Evolutionary conservation across 2,329 filamentous ascomycete genomes (phyloP).

Genomic region (Helotiales sp.): DNA sequence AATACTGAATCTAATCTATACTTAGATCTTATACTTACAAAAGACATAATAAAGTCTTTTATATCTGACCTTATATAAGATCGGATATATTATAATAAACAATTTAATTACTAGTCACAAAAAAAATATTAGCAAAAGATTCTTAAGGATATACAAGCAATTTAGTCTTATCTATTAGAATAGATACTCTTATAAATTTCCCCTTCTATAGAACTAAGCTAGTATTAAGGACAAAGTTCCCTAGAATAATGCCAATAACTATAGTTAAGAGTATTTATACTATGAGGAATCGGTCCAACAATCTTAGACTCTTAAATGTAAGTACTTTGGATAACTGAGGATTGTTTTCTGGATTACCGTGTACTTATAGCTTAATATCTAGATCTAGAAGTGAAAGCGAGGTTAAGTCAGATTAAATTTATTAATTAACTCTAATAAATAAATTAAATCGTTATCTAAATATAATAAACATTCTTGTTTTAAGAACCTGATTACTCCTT

Average conservation of each 20-base stretch:
- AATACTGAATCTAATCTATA: slow-evolving; percentile 78
- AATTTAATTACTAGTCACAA: slow-evolving; percentile 71
- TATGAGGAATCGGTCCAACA: slow-evolving; percentile 56
- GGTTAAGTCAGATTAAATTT: no score
- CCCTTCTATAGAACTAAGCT: slow-evolving; percentile 62
- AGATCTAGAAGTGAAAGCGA: background rate
- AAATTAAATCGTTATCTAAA: no score
- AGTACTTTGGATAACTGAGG: no score
- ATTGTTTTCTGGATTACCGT: background rate
- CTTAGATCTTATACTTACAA: slow-evolving; percentile 67
- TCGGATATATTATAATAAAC: slow-evolving; percentile 93
- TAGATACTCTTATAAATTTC: slow-evolving; percentile 64
- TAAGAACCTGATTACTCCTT: no score
- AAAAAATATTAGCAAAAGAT: no score
- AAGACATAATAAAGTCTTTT: slow-evolving; percentile 75
- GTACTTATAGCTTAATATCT: background rate
- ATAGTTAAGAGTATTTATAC: slow-evolving; percentile 71
- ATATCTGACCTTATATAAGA: slow-evolving; percentile 83
- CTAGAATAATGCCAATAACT: slow-evolving; percentile 65
- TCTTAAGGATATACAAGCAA: no score
- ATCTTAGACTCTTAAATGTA: slow-evolving; percentile 46
- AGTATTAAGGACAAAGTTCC: slow-evolving; percentile 63
- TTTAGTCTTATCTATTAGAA: slow-evolving; percentile 61
- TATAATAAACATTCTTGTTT: no score
- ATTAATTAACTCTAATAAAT: no score